Base-by-base conservation (phyloP, 345 rosid species). In the Populus simonii region DNA sequence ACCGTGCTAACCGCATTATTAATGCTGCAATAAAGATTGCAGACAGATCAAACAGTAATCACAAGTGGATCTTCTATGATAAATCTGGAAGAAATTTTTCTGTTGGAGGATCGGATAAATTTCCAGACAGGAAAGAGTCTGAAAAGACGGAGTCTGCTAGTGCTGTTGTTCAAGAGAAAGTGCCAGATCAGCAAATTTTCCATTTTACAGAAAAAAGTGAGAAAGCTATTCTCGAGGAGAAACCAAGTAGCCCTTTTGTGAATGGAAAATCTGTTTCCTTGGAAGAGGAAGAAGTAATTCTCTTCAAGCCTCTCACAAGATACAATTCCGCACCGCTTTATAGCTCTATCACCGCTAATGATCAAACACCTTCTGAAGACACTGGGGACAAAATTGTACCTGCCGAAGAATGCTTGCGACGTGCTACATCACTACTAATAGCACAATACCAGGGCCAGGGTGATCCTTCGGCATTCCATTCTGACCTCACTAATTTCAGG, bases 251-350 rank as follows among this genome's bases (percentile, higher is more conserved):
- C 74, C 76, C 68, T 74, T n/a, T 17, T 49, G 80, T 70, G 77
- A 67, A 75, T 45, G 86, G 82, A 47, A 85, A 83, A 83, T 83
- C 89, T 27, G 77, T 78, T 76, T 81, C 85, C 39, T n/a, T 74
- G 59, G 99, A 95, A 74, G 99, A 95, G 78, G 97, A 95, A 82
- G 98, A 93, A 85, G 94, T 93, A 80, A 95, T 95, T 84, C 96
- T 95, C 73, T 93, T 95, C 86, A 90, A 92, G 88, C 99, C 99
- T 72, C 94, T 93, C 55, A 82, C 89, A 66, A 88, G 98, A 78
- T 84, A 89, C 85, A 93, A 92, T 67, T 95, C 99, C 36, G 98
- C 92, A 75, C 99, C 99, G 4, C 80, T 88, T 72, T 79, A 77
- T 82, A 82, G 79, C 51, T 81, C 78, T 72, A 72, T 74, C 55